phyloP scores from a whole-genome alignment of 1,284 basidiomycete genomes.

The Peniophora sp. region DNA sequence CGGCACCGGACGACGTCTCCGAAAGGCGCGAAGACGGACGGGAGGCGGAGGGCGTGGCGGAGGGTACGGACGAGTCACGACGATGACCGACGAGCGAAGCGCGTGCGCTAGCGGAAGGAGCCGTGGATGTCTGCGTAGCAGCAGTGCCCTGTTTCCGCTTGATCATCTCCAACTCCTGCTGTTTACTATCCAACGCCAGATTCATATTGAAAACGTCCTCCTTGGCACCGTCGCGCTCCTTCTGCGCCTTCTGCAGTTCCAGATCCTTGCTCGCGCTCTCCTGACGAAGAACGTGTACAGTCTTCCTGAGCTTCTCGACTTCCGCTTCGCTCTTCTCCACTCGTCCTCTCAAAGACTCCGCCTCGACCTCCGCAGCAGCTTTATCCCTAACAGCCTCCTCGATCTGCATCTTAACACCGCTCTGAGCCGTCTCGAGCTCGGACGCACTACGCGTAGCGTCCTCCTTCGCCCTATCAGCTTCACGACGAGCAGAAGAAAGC shows the following conservation, averaged over 20 bases:
- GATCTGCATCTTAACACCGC: constrained; percentile 35
- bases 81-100: constrained; percentile 21
- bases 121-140: constrained; percentile 52
- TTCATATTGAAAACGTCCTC: constrained; percentile 77
- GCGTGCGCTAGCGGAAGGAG: constrained; percentile 50
- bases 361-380: constrained; percentile 43
- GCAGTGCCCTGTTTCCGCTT: constrained; percentile 63
- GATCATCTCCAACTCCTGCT: constrained; percentile 83
- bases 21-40: constrained; percentile 52
- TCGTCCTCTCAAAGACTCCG: constrained; percentile 38
- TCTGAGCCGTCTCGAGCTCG: constrained; percentile 39
- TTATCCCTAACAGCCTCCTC: constrained; percentile 43
- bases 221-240: constrained; percentile 59
- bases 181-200: constrained; percentile 83
- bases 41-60: constrained; percentile 31
- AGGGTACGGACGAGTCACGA: constrained; percentile 45
- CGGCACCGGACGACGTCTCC: constrained; percentile 22
- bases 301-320: constrained; percentile 51
- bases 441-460: constrained; percentile 43
- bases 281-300: constrained; percentile 65
- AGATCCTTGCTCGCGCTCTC: constrained; percentile 82
- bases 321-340: constrained; percentile 50
- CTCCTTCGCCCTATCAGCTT: constrained; percentile 41
- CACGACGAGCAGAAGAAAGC: constrained; percentile 43
- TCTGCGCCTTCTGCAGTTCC: constrained; percentile 65